These are phyloP conservation scores for Exophiala calicioides DNA, from an alignment of 2,329 filamentous ascomycete species.

Conservation along the genomic window DNA sequence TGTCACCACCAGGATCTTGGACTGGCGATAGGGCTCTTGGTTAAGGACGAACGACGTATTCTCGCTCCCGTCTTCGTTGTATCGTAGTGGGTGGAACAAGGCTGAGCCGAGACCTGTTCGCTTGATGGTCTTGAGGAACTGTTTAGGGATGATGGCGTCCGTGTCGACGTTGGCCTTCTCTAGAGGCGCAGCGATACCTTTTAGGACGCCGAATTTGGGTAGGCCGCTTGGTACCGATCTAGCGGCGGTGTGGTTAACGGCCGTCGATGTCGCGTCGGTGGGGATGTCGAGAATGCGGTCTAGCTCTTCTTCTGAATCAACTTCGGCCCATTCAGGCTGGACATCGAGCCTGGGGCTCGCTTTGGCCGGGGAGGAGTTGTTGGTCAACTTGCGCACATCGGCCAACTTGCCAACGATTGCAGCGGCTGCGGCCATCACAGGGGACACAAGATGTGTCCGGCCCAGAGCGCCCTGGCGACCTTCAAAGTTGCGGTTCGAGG, in stretches of 20 bases:
- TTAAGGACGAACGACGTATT: conserved; percentile 87
- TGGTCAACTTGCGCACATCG: conserved; percentile 79
- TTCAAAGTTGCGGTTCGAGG: conserved; percentile 96
- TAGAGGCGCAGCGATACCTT: conserved; percentile 83
- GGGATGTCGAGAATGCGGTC: conserved; percentile 64
- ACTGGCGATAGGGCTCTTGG: conserved; percentile 75
- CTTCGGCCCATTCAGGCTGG: conserved; percentile 56
- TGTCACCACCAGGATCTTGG: conserved; percentile 89
- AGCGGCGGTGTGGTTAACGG: conserved; percentile 62
- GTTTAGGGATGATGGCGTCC: conserved; percentile 99
- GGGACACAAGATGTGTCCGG: conserved; percentile 93
- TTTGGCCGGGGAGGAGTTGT: conserved; percentile 51
- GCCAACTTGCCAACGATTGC: conserved; percentile 87
- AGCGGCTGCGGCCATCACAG: conserved; percentile 91
- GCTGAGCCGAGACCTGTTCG: conserved; percentile 87
- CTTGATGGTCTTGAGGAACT: conserved; percentile 99
- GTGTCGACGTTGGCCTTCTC: conserved; percentile 92
- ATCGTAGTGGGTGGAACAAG: conserved; percentile 83
- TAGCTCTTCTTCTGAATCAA: conserved; percentile 62
- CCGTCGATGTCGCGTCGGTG: conserved; percentile 60
- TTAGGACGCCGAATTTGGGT: conserved; percentile 78
- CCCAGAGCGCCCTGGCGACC: conserved; percentile 90
- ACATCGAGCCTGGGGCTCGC: conserved; percentile 63
- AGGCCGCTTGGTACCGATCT: conserved; percentile 63
- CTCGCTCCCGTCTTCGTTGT: conserved; percentile 69